Percentiles rank a stretch among this genome's conserved stretches.
These are phyloP conservation scores for Pichia kluyveri DNA, from an alignment of 805 yeast genomes.

Conservation along the genomic window DNA sequence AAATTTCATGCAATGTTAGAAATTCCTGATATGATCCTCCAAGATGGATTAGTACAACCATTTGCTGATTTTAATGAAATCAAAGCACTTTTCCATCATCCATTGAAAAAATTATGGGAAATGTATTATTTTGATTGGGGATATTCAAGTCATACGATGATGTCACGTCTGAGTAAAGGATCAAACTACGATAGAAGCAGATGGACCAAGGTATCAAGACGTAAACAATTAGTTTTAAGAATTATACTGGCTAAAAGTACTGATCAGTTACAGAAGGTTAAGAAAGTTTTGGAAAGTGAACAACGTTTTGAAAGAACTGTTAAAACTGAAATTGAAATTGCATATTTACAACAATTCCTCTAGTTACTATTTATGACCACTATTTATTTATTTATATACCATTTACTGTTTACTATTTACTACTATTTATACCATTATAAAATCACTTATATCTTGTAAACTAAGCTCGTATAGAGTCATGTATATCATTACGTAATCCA, in stretches of 20 bases:
- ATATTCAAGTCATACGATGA: constrained; percentile 14
- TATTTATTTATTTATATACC: too few species aligned
- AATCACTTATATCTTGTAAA: too few species aligned
- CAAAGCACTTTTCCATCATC: constrained; percentile 11
- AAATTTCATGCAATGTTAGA: constrained; percentile 22
- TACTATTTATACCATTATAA: too few species aligned
- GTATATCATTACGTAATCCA: too few species aligned
- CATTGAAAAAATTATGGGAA: constrained; percentile 10
- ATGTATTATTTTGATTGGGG: constrained; percentile 19
- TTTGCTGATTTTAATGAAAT: constrained; percentile 16
- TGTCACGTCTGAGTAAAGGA: constrained; percentile 12
- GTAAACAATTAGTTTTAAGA: constrained; percentile 58
- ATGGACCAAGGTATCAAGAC: constrained; percentile 32
- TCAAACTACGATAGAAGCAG: constrained; percentile 31
- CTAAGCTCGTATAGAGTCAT: too few species aligned
- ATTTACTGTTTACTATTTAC: not conserved
- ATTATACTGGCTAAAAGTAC: constrained; percentile 45
- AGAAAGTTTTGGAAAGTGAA: constrained; percentile 18
- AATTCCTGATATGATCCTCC: constrained; percentile 19
- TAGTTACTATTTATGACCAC: not conserved
- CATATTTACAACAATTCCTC: constrained; percentile 5
- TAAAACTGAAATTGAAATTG: constrained; percentile 19
- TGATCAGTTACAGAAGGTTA: constrained; percentile 19
- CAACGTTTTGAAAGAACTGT: constrained; percentile 22
- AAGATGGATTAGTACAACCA: constrained; percentile 13